These are phyloP conservation scores for Debaryomycetaceae sp. DNA, from an alignment of 1,139 yeast species.

Conservation along the genomic window DNA sequence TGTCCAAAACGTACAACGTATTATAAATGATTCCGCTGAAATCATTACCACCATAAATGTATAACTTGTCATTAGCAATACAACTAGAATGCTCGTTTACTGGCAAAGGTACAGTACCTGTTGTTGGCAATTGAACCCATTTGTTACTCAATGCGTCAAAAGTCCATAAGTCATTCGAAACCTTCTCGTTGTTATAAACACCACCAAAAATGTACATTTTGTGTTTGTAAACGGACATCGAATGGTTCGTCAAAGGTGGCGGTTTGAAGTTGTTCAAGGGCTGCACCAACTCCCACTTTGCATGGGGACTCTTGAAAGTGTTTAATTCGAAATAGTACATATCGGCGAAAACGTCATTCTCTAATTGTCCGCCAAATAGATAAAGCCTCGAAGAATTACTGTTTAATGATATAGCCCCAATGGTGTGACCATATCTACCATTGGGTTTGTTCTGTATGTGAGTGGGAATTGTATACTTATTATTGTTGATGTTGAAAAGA, in stretches of 20 bases:
- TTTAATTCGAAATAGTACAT: constrained; percentile 83
- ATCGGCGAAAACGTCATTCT: constrained; percentile 82
- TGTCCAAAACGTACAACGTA: constrained; percentile 71
- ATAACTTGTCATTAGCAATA: constrained; percentile 73
- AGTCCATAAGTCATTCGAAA: constrained; percentile 78
- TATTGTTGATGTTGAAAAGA: constrained; percentile 82
- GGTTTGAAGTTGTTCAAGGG: constrained; percentile 58
- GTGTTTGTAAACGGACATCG: constrained; percentile 78
- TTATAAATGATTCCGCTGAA: constrained; percentile 68
- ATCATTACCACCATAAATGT: constrained; percentile 88
- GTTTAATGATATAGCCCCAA: constrained; percentile 56
- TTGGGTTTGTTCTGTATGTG: constrained; percentile 81
- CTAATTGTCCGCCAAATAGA: constrained; percentile 94
- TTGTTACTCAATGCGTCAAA: constrained; percentile 66
- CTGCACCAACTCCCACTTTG: constrained; percentile 76
- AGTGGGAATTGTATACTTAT: constrained; percentile 85
- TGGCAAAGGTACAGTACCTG: constrained; percentile 74
- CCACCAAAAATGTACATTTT: constrained; percentile 88
- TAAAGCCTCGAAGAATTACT: constrained; percentile 71
- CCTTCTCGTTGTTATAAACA: constrained; percentile 75
- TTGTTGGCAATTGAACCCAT: constrained; percentile 57
- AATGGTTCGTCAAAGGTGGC: constrained; percentile 92
- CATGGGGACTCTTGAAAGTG: constrained; percentile 78
- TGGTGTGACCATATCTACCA: constrained; percentile 93
- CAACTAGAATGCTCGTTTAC: constrained; percentile 91